phyloP scores from a whole-genome alignment of 2,329 filamentous ascomycete genomes.

The Colletotrichum higginsianum region DNA sequence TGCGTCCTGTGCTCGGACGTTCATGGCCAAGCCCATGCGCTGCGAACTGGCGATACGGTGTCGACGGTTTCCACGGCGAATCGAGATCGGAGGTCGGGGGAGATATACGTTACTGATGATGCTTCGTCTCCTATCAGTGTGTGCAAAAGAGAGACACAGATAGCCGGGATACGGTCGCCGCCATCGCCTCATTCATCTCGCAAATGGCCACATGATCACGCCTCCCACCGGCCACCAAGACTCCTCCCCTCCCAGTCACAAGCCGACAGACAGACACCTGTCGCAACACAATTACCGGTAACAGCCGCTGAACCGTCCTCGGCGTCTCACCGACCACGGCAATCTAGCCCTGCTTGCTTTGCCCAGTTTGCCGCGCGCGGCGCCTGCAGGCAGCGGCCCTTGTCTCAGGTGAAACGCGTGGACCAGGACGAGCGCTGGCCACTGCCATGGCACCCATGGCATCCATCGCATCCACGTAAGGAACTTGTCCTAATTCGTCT shows the following conservation, averaged over 20 bases:
- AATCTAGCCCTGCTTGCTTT: neutral
- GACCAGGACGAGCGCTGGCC: constrained; percentile 28
- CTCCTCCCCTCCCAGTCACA: neutral
- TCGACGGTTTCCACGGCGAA: neutral
- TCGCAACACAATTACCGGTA: neutral
- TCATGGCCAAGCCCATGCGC: constrained; percentile 1
- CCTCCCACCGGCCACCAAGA: neutral
- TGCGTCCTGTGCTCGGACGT: neutral
- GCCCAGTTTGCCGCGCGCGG: constrained; percentile 24
- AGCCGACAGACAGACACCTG: neutral
- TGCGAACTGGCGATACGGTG: neutral
- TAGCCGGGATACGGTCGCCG: neutral
- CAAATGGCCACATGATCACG: constrained; percentile 25
- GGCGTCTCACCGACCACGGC: neutral
- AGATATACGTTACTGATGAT: no score
- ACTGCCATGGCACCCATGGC: constrained; percentile 4
- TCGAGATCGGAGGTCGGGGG: neutral
- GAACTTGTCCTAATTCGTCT: neutral
- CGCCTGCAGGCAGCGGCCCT: constrained; percentile 33
- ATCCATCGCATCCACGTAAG: neutral
- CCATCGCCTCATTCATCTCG: neutral
- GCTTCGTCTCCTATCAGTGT: neutral
- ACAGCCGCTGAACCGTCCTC: neutral
- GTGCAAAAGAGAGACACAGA: neutral
- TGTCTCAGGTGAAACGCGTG: constrained; percentile 41